Percentiles rank a stretch among this genome's conserved stretches.
These are phyloP conservation scores for Actinomortierella wolfii DNA, from an alignment of 371 early-diverging fungal genomes.

Conservation along the genomic window DNA sequence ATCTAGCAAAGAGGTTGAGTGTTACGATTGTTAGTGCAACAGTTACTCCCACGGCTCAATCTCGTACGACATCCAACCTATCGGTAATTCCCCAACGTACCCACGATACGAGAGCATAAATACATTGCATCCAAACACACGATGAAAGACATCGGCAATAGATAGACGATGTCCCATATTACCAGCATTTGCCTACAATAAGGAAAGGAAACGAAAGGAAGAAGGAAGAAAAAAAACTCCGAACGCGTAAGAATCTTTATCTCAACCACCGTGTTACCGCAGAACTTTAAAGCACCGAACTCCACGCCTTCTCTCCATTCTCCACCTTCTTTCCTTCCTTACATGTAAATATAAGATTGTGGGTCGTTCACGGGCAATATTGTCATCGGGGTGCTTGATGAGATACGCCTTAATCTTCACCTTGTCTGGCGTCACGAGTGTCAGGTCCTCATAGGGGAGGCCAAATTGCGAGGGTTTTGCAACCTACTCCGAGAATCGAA, in stretches of 20 bases:
- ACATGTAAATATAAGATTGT: conserved; percentile 89
- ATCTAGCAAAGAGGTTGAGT: conserved; percentile 57
- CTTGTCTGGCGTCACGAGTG: conserved; percentile 77
- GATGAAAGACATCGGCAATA: conserved; percentile 76
- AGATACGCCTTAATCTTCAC: conserved; percentile 81
- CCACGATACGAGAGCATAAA: conserved; percentile 96
- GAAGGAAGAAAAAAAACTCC: background rate
- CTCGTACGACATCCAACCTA: no score
- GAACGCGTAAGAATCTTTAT: no score
- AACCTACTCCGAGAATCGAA: conserved; percentile 52
- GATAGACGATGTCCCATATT: conserved; percentile 96
- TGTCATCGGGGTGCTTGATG: conserved; percentile 64
- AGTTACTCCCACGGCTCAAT: no score
- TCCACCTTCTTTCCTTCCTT: conserved; percentile 12
- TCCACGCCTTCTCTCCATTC: no score
- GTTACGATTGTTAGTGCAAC: no score
- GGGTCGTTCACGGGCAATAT: conserved; percentile 60
- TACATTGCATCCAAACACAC: conserved; percentile 75
- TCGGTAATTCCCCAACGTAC: conserved; percentile 43
- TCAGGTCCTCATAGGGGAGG: conserved; percentile 77
- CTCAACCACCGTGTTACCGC: no score
- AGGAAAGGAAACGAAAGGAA: background rate
- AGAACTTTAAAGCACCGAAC: no score
- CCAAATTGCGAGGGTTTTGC: conserved; percentile 74
- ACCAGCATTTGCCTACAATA: conserved; percentile 87